A percentile compares a stretch with the other conserved stretches of the same genome.
Conservation (phyloP, 1,139 yeast genomes). For the Geotrichum macrosporum region DNA sequence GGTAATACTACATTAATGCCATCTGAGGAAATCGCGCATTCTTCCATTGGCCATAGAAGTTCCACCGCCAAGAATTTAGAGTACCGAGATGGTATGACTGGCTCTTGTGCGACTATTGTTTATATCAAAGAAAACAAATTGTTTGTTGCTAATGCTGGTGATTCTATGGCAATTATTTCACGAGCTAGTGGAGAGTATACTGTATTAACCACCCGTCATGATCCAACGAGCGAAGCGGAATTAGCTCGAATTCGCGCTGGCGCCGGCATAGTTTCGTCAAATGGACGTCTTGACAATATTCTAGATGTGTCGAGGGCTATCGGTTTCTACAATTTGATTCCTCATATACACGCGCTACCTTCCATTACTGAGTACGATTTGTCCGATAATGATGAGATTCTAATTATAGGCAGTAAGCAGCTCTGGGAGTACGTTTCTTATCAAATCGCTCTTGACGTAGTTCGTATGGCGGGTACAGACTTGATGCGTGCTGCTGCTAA, state of each 20-base stretch:
- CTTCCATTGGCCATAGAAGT: slow-evolving; percentile 35
- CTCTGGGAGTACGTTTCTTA: slow-evolving; percentile 81
- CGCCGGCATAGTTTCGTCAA: slow-evolving; percentile 86
- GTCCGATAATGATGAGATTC: slow-evolving; percentile 70
- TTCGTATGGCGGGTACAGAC: slow-evolving; percentile 76
- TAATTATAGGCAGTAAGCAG: slow-evolving; percentile 76
- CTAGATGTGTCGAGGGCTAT: slow-evolving; percentile 84
- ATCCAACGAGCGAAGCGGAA: slow-evolving; percentile 75
- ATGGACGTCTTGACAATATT: slow-evolving; percentile 80
- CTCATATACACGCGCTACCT: slow-evolving; percentile 89
- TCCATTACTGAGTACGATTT: slow-evolving; percentile 60
- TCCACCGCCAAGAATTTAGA: slow-evolving; percentile 35
- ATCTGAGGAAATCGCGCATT: slow-evolving; percentile 35
- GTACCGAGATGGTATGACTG: slow-evolving; percentile 66
- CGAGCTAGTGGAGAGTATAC: slow-evolving; percentile 76
- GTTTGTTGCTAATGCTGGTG: slow-evolving; percentile 88
- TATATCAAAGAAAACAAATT: slow-evolving; percentile 67
- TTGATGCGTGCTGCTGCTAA: slow-evolving; percentile 93
- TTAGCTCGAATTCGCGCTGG: slow-evolving; percentile 83
- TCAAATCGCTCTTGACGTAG: slow-evolving; percentile 86
- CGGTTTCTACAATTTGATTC: slow-evolving; percentile 80
- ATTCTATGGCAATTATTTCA: slow-evolving; percentile 75
- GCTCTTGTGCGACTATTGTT: slow-evolving; percentile 78
- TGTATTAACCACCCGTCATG: slow-evolving; percentile 72
- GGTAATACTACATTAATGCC: slow-evolving; percentile 45